Evolutionary conservation across 768 basidiomycete genomes (phyloP).

Genomic region (Hydnum rufescens): DNA sequence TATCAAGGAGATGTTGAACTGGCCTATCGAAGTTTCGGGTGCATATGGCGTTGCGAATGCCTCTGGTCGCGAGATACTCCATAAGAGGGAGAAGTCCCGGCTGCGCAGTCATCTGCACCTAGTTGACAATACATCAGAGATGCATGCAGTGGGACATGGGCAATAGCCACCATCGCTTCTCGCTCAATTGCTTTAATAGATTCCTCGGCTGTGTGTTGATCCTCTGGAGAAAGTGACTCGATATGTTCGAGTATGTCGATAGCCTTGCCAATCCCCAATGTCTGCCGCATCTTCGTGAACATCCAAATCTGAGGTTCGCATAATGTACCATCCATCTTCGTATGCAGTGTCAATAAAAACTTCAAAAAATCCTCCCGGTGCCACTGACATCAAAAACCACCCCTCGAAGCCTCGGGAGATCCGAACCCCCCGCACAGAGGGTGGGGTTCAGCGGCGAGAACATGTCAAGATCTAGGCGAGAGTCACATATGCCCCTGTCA

Average conservation of each 20-base stretch:
- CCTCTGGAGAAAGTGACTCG: background rate
- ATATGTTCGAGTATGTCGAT: slow-evolving; percentile 1
- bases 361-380: background rate
- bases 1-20: background rate
- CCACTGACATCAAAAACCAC: background rate
- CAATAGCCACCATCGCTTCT: background rate
- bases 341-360: background rate
- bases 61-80: background rate
- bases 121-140: background rate
- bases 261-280: background rate
- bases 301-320: background rate
- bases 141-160: background rate
- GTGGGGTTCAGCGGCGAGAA: slow-evolving; percentile 59
- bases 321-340: background rate
- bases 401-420: background rate
- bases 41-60: background rate
- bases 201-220: background rate
- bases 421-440: background rate
- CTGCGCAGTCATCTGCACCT: background rate
- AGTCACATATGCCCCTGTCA: no score
- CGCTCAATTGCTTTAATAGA: background rate
- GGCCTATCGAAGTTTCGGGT: background rate
- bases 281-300: background rate
- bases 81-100: background rate
- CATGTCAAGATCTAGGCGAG: no score